These are phyloP conservation scores for Boletus subparvulus DNA, from an alignment of 768 basidiomycete species.

Conservation along the genomic window DNA sequence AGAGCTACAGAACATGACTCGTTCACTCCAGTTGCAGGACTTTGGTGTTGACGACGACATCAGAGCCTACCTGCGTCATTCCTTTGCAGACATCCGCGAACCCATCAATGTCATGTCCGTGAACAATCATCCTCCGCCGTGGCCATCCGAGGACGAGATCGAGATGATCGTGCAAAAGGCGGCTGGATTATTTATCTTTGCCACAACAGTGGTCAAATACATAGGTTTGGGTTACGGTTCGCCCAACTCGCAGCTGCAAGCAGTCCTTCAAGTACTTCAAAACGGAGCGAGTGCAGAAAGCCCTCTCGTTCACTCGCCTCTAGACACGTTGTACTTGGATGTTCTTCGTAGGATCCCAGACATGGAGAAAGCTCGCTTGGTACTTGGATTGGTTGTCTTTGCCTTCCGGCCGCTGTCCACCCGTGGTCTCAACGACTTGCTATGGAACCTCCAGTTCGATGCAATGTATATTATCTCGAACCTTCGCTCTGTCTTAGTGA, in stretches of 20 bases:
- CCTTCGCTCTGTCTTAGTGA: constrained; percentile 16
- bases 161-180: constrained; percentile 19
- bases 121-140: neutral
- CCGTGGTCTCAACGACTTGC: constrained; percentile 10
- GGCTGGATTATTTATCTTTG: constrained; percentile 29
- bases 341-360: constrained; percentile 10
- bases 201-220: constrained; percentile 29
- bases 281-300: neutral
- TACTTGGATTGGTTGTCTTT: constrained; percentile 15
- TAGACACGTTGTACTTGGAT: constrained; percentile 18
- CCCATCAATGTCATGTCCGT: neutral
- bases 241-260: constrained; percentile 9
- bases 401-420: constrained; percentile 15
- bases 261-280: constrained; percentile 10
- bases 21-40: constrained; percentile 13
- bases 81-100: constrained; percentile 17
- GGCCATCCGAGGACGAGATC: constrained; percentile 26
- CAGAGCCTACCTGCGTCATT: constrained; percentile 19
- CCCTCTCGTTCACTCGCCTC: constrained; percentile 9
- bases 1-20: constrained; percentile 8
- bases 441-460: constrained; percentile 8
- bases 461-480: constrained; percentile 8
- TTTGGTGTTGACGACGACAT: constrained; percentile 28
- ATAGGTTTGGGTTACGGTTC: constrained; percentile 12
- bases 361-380: constrained; percentile 4